These are phyloP conservation scores for Volvox carteri DNA, from an alignment of 163 green algal genomes.

Conservation along the genomic window DNA sequence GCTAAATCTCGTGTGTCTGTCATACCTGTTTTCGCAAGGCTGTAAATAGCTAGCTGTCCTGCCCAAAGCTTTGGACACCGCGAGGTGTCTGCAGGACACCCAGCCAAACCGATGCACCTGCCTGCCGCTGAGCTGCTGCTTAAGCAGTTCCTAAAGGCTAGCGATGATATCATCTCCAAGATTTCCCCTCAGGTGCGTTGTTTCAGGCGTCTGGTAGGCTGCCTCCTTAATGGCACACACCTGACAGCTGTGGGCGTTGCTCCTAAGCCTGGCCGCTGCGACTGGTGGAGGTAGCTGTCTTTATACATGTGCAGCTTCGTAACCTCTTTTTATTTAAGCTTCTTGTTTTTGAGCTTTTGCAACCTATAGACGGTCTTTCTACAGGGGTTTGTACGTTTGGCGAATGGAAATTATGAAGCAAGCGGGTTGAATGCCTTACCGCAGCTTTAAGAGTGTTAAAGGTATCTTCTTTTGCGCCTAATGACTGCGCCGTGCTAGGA, in stretches of 20 bases:
- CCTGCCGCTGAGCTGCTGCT: slow-evolving; percentile 62
- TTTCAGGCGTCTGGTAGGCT: background rate
- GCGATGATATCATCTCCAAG: slow-evolving; percentile 55
- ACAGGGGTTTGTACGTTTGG: background rate
- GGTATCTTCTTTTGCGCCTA: no score
- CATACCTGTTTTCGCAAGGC: background rate
- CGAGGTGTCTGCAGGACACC: background rate
- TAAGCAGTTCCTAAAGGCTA: slow-evolving; percentile 61
- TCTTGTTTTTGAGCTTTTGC: background rate
- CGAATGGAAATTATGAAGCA: background rate
- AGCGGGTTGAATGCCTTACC: no score
- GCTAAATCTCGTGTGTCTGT: background rate
- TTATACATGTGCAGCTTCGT: background rate
- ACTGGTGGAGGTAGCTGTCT: background rate
- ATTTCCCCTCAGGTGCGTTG: slow-evolving; percentile 59
- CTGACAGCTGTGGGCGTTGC: background rate
- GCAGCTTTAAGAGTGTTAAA: no score
- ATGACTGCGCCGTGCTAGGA: no score
- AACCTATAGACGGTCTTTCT: no score
- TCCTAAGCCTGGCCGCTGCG: background rate
- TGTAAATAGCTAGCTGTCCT: background rate
- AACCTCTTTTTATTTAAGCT: background rate
- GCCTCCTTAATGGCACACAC: background rate
- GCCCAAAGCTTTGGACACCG: background rate
- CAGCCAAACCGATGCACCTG: slow-evolving; percentile 19